Evolutionary conservation across 2,329 filamentous ascomycete species (phyloP).

Genomic region (Fusarium musae): DNA sequence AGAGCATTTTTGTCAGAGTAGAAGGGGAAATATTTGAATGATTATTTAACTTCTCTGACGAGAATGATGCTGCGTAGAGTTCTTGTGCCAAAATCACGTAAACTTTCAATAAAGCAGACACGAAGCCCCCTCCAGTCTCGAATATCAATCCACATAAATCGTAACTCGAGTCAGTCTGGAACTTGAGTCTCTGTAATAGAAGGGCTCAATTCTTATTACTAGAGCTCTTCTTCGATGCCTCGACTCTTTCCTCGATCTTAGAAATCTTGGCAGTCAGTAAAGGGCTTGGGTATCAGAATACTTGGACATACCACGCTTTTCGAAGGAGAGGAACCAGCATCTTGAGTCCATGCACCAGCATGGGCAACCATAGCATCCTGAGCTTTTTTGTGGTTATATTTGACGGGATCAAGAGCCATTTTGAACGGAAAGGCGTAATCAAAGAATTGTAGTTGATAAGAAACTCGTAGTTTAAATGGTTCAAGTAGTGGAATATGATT

Average conservation of each 20-base stretch:
- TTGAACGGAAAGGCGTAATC: background rate
- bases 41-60: accelerated
- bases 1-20: background rate
- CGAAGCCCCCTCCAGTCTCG: background rate
- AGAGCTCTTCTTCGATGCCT: background rate
- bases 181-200: background rate
- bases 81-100: background rate
- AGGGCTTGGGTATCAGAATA: accelerated
- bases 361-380: background rate
- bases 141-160: too few species aligned
- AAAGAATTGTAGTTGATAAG: background rate
- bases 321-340: background rate
- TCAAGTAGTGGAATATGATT: background rate
- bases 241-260: background rate
- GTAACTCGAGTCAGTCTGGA: background rate
- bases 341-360: slow-evolving; percentile 1
- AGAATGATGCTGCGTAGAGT: background rate
- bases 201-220: background rate
- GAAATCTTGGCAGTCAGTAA: background rate
- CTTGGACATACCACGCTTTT: background rate
- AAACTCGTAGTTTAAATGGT: background rate
- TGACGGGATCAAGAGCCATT: slow-evolving; percentile 4
- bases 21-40: accelerated
- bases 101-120: background rate
- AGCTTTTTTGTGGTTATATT: background rate